Evolutionary conservation across 1,284 basidiomycete species (phyloP).

Genomic region (Trichosporon coremiiforme): DNA sequence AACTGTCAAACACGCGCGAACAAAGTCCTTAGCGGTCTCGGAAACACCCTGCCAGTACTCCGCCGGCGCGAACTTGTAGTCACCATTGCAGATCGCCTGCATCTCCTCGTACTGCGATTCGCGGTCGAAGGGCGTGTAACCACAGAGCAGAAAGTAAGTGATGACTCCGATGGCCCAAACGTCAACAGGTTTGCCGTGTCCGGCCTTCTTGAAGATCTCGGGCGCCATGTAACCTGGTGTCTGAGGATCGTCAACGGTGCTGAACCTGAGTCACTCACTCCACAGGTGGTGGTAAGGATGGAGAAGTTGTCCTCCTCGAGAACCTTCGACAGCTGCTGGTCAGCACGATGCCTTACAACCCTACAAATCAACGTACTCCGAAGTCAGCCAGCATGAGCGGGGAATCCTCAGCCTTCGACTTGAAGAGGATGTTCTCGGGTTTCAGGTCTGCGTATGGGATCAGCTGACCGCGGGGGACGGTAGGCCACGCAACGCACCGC

Average conservation of each 20-base stretch:
- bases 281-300: slow-evolving; percentile 90
- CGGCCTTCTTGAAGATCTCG: slow-evolving; percentile 95
- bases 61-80: slow-evolving; percentile 84
- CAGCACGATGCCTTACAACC: not conserved
- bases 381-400: slow-evolving; percentile 98
- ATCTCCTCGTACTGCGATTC: slow-evolving; percentile 84
- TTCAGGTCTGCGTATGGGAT: slow-evolving; percentile 70
- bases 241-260: slow-evolving; percentile 4
- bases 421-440: slow-evolving; percentile 96
- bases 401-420: slow-evolving; percentile 82
- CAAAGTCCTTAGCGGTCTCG: slow-evolving; percentile 77
- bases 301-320: slow-evolving; percentile 89
- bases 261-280: slow-evolving; percentile 53
- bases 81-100: slow-evolving; percentile 88
- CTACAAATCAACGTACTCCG: slow-evolving; percentile 64
- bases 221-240: slow-evolving; percentile 57
- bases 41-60: slow-evolving; percentile 89
- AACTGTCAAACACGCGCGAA: slow-evolving; percentile 75
- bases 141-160: slow-evolving; percentile 90
- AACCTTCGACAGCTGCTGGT: slow-evolving; percentile 61
- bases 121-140: slow-evolving; percentile 92
- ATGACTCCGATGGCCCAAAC: slow-evolving; percentile 98
- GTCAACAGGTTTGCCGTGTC: slow-evolving; percentile 94
- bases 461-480: not conserved
- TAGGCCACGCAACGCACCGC: slow-evolving; percentile 60